These are phyloP conservation scores for Rhodosporidiobolus sp. DNA, from an alignment of 768 basidiomycete genomes.

Conservation along the genomic window DNA sequence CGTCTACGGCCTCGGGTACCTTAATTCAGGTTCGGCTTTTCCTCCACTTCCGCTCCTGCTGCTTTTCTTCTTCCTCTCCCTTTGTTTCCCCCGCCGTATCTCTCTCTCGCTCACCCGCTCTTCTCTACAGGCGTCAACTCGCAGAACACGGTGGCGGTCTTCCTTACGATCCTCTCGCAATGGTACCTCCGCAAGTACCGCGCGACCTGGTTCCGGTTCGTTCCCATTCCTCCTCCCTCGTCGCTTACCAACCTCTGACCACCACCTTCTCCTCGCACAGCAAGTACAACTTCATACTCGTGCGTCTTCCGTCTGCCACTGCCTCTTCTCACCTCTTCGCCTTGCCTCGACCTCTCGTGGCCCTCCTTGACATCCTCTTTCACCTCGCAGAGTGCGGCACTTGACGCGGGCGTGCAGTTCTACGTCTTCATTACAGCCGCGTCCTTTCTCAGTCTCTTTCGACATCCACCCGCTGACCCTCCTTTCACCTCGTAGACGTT, in stretches of 20 bases:
- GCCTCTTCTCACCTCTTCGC: conserved; percentile 53
- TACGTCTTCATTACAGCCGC: conserved; percentile 1
- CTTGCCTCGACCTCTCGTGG: too few species aligned
- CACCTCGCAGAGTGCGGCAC: too few species aligned
- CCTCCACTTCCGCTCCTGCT: conserved; percentile 47
- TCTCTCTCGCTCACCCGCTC: conserved; percentile 20
- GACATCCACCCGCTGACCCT: conserved; percentile 40
- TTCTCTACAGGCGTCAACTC: conserved; percentile 62
- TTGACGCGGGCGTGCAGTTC: too few species aligned
- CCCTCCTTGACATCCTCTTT: too few species aligned
- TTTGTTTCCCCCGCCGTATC: too few species aligned
- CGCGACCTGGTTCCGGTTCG: conserved; percentile 62
- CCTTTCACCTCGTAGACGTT: conserved; percentile 51
- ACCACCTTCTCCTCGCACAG: conserved; percentile 56
- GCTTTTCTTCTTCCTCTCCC: too few species aligned
- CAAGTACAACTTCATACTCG: conserved; percentile 48
- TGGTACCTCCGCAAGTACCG: conserved; percentile 56
- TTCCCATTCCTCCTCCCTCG: conserved; percentile 55
- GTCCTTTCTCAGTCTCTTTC: conserved; percentile 52
- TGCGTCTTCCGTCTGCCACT: conserved; percentile 62
- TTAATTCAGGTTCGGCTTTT: too few species aligned
- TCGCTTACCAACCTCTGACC: conserved; percentile 47
- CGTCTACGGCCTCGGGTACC: conserved; percentile 50
- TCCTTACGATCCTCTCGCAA: conserved; percentile 61
- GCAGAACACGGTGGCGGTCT: conserved; percentile 55